Base-by-base conservation (phyloP, 768 basidiomycete genomes). In the Rhodosporidiobolus sp. region DNA sequence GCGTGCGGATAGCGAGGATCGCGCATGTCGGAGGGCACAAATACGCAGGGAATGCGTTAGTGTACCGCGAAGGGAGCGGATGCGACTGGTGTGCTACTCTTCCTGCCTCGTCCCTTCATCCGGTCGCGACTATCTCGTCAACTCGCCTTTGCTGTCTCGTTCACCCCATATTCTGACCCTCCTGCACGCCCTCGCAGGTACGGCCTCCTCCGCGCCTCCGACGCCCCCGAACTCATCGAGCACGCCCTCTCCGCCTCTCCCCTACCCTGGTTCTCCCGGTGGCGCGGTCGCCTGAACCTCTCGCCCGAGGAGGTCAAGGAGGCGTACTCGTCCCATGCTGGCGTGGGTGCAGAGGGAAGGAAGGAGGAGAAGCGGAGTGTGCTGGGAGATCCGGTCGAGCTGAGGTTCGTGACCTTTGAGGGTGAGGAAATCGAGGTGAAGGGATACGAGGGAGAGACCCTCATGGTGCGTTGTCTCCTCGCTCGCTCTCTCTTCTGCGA, bases 11-110 rank as follows among this genome's bases (percentile, higher is more conserved):
- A n/a, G 34, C 58, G 24, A 66, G 78, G 38, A 66, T 77, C 24
- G 72, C 67, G 16, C 80, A 80, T 46, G 64, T 78, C 16, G 79
- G 79, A 16, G 79, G 79, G 4, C 79, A 79, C 72, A 71, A 71
- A 59, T 79, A 58, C 38, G 78, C 73, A 2, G 69, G 35, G 14
- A 72, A 75, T 43, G 70, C 61, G 19, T 43, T 71, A 24, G 67
- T 73, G 30, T 73, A 73, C 49, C 53, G 38, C n/a, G 46, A 64
- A 26, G 63, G 34, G 2, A 53, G 53, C 8, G 65, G 30, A 4
- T 64, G 58, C 38, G 77, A 77, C 17, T 65, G 69, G 65, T 74
- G 24, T 19, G 60, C 62, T 32, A 3, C 30, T 16, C 45, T 49
- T 12, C 6, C 28, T 30, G 43, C 43, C 17, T 49, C 19, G 26